Base-by-base conservation (phyloP, 2,329 filamentous ascomycete species). In the Fusarium sulawesiense region DNA sequence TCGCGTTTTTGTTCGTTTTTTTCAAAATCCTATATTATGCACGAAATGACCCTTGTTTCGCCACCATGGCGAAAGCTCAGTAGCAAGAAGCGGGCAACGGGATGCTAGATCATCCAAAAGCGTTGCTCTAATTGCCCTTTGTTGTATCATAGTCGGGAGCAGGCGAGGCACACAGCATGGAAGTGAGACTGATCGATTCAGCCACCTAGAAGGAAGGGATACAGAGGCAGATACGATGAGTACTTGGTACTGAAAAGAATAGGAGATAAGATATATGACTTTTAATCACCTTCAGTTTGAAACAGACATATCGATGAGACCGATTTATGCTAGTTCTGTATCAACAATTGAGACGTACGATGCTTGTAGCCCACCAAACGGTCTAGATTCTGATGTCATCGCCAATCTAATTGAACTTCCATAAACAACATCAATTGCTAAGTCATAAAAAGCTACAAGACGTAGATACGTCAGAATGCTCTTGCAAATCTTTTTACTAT, bases 341-440 rank as follows among this genome's bases (percentile, higher is more conserved):
- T 18, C n/a, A 21, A 16, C 21, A 14, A 16, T 11, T 42, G 23
- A 53, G 25, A 7, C 9, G 5, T 42, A 21, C 23, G 11, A 51
- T 51, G 32, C 12, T 41, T 20, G 14, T 14, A 51, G 18, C 13
- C 23, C 16, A 27, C n/a, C 13, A 23, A 25, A 20, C 16, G 27
- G 20, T 21, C 42, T 6, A 37, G 7, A 16, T 45, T n/a, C 42
- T 32, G 13, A 49, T 27, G 12, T 21, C 20, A 37, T n/a, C 20
- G 44, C 16, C 30, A 40, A 32, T 56, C 34, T 30, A 16, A 12
- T 20, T 21, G 34, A 47, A 46, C 16, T 47, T 62, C 49, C 27
- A 29, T 68, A 29, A 63, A 70, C 42, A 64, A 60, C 51, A 68
- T 70, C 67, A 68, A 71, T 71, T 70, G 67, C 48, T 41, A 64